Percentiles rank a stretch among this genome's conserved stretches.
Conservation (phyloP, 306 rosid genomes). For the barrel medic (Medicago truncatula) region DNA sequence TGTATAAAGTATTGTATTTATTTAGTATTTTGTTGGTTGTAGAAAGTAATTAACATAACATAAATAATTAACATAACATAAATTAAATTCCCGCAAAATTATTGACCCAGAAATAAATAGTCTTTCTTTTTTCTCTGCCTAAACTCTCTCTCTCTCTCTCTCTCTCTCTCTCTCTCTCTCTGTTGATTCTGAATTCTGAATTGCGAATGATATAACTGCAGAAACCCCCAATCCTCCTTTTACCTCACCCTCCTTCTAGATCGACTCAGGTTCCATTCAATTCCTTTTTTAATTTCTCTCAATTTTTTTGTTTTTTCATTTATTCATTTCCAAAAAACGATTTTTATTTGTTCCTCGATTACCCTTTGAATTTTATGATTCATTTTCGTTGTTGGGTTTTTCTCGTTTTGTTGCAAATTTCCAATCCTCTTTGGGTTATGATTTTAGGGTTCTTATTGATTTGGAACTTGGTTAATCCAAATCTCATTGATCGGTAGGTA, state of each 20-base stretch:
- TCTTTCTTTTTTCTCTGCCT: slow-evolving; percentile 33
- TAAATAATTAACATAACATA: neutral
- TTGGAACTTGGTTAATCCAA: slow-evolving; percentile 16
- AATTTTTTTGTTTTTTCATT: slow-evolving; percentile 14
- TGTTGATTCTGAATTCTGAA: slow-evolving; percentile 37
- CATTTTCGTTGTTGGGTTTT: slow-evolving; percentile 27
- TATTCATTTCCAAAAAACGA: neutral
- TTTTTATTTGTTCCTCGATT: neutral
- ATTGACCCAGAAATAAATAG: slow-evolving; percentile 16
- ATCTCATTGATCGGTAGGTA: slow-evolving; percentile 31
- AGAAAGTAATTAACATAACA: neutral
- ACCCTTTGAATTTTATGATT: slow-evolving; percentile 17
- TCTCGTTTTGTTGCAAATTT: slow-evolving; percentile 26
- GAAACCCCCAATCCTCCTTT: slow-evolving; percentile 56
- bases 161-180: slow-evolving; percentile 36
- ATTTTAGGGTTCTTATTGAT: slow-evolving; percentile 33
- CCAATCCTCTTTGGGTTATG: slow-evolving; percentile 5
- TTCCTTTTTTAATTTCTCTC: neutral
- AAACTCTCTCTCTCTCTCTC: slow-evolving; percentile 40
- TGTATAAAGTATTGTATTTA: too few species aligned
- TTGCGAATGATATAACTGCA: slow-evolving; percentile 50
- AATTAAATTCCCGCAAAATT: neutral
- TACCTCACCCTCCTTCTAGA: slow-evolving; percentile 55
- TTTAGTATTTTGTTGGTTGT: too few species aligned
- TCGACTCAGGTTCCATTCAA: slow-evolving; percentile 68